A percentile compares a stretch with the other conserved stretches of the same genome.
These are phyloP conservation scores for Chytridium lagenaria DNA, from an alignment of 371 early-diverging fungal genomes.

Conservation along the genomic window DNA sequence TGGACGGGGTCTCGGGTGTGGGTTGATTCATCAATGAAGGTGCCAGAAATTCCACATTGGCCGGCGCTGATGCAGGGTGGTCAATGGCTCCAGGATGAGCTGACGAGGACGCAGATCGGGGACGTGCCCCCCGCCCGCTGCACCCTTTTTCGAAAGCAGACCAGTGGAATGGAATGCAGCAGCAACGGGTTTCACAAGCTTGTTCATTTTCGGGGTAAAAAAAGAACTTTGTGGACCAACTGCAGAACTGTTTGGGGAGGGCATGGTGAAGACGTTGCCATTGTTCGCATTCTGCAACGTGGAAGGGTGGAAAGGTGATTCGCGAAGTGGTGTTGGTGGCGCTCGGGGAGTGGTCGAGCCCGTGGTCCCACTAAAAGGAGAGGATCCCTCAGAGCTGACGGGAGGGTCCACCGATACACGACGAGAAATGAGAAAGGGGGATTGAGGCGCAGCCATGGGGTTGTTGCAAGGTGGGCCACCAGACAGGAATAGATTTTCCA, in stretches of 20 bases:
- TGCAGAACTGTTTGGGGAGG: not conserved
- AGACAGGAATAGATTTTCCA: too few species aligned
- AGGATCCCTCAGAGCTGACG: too few species aligned
- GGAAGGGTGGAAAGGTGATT: not conserved
- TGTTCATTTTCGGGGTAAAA: not conserved
- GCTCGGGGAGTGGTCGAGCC: not conserved
- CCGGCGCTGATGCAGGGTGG: not conserved
- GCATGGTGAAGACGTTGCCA: not conserved
- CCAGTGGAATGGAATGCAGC: conserved; percentile 6
- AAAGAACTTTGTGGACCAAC: not conserved
- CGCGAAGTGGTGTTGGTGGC: not conserved
- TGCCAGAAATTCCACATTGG: not conserved
- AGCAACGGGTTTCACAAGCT: not conserved
- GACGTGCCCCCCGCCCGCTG: not conserved
- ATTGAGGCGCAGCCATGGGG: too few species aligned
- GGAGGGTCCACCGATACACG: too few species aligned
- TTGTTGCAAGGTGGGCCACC: too few species aligned
- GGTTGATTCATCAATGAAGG: not conserved
- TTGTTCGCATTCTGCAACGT: too few species aligned
- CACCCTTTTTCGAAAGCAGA: not conserved
- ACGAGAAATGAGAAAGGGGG: too few species aligned
- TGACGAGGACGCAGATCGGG: not conserved
- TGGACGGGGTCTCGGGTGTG: not conserved
- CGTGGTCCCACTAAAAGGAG: too few species aligned
- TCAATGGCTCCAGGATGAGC: too few species aligned